These are phyloP conservation scores for Colletotrichum endophyticum DNA, from an alignment of 2,329 filamentous ascomycete genomes.

Conservation along the genomic window DNA sequence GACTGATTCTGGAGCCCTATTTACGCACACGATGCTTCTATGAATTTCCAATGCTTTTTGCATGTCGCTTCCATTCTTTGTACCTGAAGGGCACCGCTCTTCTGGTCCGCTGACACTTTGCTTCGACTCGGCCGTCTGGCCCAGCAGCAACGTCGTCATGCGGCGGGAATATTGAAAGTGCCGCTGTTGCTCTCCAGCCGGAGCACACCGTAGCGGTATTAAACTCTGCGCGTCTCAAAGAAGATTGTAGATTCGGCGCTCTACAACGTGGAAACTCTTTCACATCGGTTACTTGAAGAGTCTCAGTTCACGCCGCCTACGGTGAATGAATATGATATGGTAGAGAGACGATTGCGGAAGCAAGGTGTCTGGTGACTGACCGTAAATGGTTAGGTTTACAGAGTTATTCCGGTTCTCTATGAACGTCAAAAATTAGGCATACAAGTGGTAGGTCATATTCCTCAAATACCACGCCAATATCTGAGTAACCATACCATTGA, in stretches of 20 bases:
- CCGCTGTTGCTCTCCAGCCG: background rate
- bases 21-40: background rate
- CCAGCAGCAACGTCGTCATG: background rate
- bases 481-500: background rate
- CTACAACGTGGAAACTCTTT: background rate
- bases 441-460: background rate
- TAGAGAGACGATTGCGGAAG: background rate
- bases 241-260: background rate
- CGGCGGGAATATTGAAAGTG: background rate
- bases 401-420: background rate
- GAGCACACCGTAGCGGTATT: background rate
- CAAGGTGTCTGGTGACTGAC: background rate
- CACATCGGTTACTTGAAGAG: background rate
- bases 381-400: too few species aligned
- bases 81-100: background rate
- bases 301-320: background rate
- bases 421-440: background rate
- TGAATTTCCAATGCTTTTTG: background rate
- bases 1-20: background rate
- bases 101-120: background rate
- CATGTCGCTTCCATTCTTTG: background rate
- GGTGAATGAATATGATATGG: background rate
- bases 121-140: background rate
- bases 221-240: background rate
- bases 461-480: background rate